Evolutionary conservation across 2,329 filamentous ascomycete species (phyloP).

Genomic region (Fusarium praegraminearum): DNA sequence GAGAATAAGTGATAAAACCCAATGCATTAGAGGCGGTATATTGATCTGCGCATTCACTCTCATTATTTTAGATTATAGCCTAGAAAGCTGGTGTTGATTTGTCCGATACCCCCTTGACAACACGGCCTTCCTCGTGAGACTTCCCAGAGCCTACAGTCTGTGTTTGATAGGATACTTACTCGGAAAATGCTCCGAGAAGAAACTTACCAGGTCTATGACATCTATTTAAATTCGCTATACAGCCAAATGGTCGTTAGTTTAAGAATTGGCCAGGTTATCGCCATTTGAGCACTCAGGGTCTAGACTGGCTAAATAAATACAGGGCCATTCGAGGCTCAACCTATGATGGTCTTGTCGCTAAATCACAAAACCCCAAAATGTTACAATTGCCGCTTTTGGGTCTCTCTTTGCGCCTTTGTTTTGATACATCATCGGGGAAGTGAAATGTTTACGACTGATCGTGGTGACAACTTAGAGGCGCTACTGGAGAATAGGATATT

Average conservation of each 20-base stretch:
- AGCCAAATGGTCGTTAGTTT: not conserved
- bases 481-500: not conserved
- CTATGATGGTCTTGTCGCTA: not conserved
- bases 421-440: too few species aligned
- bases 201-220: not conserved
- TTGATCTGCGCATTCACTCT: not conserved
- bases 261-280: not conserved
- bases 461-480: not conserved
- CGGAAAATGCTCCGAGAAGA: not conserved
- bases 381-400: not conserved
- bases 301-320: not conserved
- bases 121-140: not conserved
- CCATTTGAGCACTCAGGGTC: not conserved
- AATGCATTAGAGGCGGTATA: not conserved
- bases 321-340: not conserved
- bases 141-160: not conserved
- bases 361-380: not conserved
- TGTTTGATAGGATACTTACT: not conserved
- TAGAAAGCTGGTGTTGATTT: not conserved
- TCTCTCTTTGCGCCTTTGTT: not conserved
- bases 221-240: not conserved
- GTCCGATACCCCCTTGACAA: not conserved
- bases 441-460: not conserved
- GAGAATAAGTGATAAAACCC: not conserved
- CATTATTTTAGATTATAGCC: not conserved